phyloP scores from a whole-genome alignment of 2,329 filamentous ascomycete genomes.

The Colletotrichum limetticola region DNA sequence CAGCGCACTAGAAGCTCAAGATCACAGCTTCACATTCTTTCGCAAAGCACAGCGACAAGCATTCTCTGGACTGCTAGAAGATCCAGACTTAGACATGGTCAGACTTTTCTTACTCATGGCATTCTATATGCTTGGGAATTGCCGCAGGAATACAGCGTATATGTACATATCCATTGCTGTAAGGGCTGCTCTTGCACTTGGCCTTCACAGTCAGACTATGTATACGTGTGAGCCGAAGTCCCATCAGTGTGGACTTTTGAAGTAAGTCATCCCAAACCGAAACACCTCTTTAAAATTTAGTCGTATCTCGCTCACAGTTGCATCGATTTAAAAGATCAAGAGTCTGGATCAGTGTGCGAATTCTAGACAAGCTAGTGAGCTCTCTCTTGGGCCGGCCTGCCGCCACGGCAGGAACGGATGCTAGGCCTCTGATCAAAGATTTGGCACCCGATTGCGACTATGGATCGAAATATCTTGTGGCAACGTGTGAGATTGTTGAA shows the following conservation, averaged over 20 bases:
- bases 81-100: not conserved
- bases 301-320: not conserved
- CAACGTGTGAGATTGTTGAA: not conserved
- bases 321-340: conserved; percentile 6
- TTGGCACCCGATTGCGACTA: not conserved
- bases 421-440: not conserved
- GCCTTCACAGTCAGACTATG: not conserved
- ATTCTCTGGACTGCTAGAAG: not conserved
- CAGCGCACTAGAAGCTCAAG: not conserved
- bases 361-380: conserved; percentile 51
- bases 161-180: not conserved
- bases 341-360: conserved; percentile 51
- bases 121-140: not conserved
- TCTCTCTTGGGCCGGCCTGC: conserved; percentile 51
- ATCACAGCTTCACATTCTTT: not conserved
- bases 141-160: not conserved
- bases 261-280: not conserved
- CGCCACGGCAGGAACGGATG: conserved; percentile 34
- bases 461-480: not conserved
- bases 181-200: not conserved
- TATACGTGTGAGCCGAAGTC: not conserved
- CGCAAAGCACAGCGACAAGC: conserved; percentile 12
- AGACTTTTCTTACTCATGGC: not conserved
- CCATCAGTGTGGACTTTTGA: not conserved
- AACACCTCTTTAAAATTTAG: too few relatives aligned